Evolutionary conservation across 768 basidiomycete species (phyloP), one percentile per base, ranked within the genome.

Genomic region (Serendipita vermifera): DNA sequence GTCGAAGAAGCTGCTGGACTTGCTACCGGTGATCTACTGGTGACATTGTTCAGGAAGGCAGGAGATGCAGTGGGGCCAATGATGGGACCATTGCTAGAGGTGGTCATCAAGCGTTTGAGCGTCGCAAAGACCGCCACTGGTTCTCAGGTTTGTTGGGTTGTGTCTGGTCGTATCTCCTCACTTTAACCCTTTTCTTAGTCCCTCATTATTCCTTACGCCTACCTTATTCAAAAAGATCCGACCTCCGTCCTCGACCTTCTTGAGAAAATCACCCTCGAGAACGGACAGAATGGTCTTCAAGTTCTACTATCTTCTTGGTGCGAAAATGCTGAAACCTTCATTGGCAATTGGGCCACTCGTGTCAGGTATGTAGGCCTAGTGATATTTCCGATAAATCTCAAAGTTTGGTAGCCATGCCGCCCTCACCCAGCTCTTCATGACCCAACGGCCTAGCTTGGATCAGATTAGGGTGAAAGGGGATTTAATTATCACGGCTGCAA

Each of bases 1-100:
- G 80, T 87, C 60, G 87, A 91, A 59, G 96, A 99, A 68, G 85
- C 92, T 0, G 91, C 87, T 36, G 94, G 93, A 7, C 77, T 98
- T 20, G 85, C 87, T 54, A 85, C 97, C 43, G 96, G 96, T 17
- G 94, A 98, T 64, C 74, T 99, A 38, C 87, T 99, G 65, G 87
- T 98, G 61, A 92, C 97, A 63, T 73, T 98, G 24, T 73, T 99
- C 48, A 77, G 94, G 24, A 82, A 80, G 59, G 87, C 88, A 0
- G 89, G 89, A 11, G 80, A 83, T 11, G 72, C 82, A 1, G 78
- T 98, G 17, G 73, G 87, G 0, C 83, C 92, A 1, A 87, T 92
- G 4, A 77, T 98, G 15, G 89, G 91, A 2, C 83, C 90, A 60
- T 75, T 99, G 14, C 71, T 97, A 39, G 81, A 82, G 56, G 90